Evolutionary conservation across 805 yeast genomes (phyloP), one percentile per base, ranked within the genome.

Genomic region (Deakozyma indianensis): DNA sequence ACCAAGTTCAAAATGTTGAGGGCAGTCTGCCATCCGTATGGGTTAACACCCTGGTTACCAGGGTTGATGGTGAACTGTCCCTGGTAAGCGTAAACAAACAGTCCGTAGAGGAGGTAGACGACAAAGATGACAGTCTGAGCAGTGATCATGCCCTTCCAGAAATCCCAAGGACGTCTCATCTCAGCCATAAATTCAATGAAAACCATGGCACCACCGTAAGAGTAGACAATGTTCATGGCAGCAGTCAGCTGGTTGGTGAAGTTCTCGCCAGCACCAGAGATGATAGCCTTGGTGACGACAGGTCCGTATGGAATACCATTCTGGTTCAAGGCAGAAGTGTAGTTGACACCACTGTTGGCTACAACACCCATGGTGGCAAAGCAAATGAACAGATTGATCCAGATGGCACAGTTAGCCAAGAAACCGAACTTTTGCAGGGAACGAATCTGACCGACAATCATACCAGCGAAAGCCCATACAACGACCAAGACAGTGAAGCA

Each of bases 161-260:
- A 71, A 47, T 71, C 75, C 62, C 58, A 57, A 5, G 75, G 75
- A 43, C 68, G 61, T 46, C 56, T 61, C 72, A 71, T 66, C 54
- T 71, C 75, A 9, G 75, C 67, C 59, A 71, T 60, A 43, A 71
- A 63, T 51, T 71, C 73, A 16, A 68, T 63, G 57, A 69, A 70
- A 43, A 70, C 66, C 49, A 70, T 63, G n/a, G 75, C 70, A 50
- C 75, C 76, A 35, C 74, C 75, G 61, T 68, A 71, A 2, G 73
- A 66, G 54, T 66, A 71, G 16, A 71, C 71, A 49, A 70, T 63
- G 53, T 70, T 70, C 57, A 68, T 62, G 48, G 66, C 47, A 43
- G 56, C 57, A 22, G 16, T 45, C 41, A 54, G 50, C 18, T 46
- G 46, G 22, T 23, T 41, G 14, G 23, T 25, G n/a, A 53, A 41